Evolutionary conservation across 495 filamentous ascomycete species (phyloP), one percentile per base, ranked within the genome.

Genomic region (Penicilliopsis zonata): DNA sequence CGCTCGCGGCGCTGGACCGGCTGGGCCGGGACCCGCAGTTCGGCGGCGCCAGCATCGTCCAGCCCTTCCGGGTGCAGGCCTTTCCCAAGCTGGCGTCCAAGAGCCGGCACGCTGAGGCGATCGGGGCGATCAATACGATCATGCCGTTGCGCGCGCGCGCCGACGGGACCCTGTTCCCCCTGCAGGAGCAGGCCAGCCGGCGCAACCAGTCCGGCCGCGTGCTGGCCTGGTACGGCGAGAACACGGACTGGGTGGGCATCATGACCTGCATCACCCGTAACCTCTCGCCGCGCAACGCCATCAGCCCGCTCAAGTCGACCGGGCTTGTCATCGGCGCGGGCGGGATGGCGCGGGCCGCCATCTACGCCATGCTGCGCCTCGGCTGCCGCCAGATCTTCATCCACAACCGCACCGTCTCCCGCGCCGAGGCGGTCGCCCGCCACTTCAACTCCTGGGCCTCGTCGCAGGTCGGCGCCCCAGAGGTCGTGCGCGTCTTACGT

Each of bases 201-300:
- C 66, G 79, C 17, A 78, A 79, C 50, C 73, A 69, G 43, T 63
- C 75, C 3, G 81, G 82, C 0, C 56, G 66, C 1, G 67, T 82
- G 3, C 47, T 67, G 30, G 77, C 70, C 3, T 78, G 85, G 41
- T 86, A 83, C 39, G 83, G 83, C 5, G 81, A 87, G 34, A 90
- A 90, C 47, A 90, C 81, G 0, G 82, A 87, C 54, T 90, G 82
- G 78, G 78, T 79, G 16, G 75, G 81, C 9, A 81, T 87, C 16
- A 59, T 72, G 45, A 64, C 63, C 4, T 84, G 80, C 40, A 66
- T 86, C 16, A 71, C 70, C 3, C 71, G 81, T 17, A 81, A 82
- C 33, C 74, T 87, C 31, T 86, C 82, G 9, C 83, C 82, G 8
- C 69, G 79, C 9, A 87, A 90, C 46, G 78, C 76, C 3, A 78